Conservation (phyloP, 345 rosid genomes). For the Citrus glauca region DNA sequence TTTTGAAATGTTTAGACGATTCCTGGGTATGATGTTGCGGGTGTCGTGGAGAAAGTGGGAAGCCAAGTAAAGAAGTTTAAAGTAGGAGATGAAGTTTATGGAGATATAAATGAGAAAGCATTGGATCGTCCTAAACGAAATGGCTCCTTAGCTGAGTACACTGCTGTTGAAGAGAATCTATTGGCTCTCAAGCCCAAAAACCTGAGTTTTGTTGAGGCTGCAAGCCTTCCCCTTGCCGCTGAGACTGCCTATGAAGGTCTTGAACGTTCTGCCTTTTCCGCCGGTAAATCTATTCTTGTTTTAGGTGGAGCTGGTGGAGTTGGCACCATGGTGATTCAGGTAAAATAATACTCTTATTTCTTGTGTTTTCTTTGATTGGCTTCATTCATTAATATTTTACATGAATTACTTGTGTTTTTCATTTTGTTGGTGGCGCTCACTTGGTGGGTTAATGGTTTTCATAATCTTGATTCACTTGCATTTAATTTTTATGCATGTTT, state of each 20-base stretch:
- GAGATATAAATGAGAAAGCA: constrained; percentile 81
- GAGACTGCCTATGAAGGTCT: constrained; percentile 84
- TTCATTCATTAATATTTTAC: neutral
- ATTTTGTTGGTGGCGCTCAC: neutral
- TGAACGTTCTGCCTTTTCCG: constrained; percentile 62
- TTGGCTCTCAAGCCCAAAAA: constrained; percentile 73
- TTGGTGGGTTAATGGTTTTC: too few species aligned
- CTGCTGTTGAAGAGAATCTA: constrained; percentile 87
- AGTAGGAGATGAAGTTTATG: constrained; percentile 87
- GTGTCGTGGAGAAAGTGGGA: constrained; percentile 80
- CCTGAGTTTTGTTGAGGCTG: constrained; percentile 73
- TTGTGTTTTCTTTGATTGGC: neutral
- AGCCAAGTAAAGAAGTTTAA: constrained; percentile 69
- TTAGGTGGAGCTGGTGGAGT: constrained; percentile 92
- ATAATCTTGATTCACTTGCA: too few species aligned
- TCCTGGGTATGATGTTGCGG: constrained; percentile 93
- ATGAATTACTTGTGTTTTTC: neutral
- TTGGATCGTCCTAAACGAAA: constrained; percentile 80
- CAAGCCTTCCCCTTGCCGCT: constrained; percentile 80
- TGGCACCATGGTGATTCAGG: constrained; percentile 96
- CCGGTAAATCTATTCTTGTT: constrained; percentile 81
- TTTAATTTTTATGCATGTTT: too few species aligned
- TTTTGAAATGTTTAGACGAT: constrained; percentile 49
- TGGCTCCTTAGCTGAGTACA: constrained; percentile 85
- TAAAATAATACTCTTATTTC: constrained; percentile 11